A percentile compares a stretch with the other conserved stretches of the same genome.
These are phyloP conservation scores for Coemansia nantahalensis DNA, from an alignment of 192 early-diverging fungal species.

Conservation along the genomic window DNA sequence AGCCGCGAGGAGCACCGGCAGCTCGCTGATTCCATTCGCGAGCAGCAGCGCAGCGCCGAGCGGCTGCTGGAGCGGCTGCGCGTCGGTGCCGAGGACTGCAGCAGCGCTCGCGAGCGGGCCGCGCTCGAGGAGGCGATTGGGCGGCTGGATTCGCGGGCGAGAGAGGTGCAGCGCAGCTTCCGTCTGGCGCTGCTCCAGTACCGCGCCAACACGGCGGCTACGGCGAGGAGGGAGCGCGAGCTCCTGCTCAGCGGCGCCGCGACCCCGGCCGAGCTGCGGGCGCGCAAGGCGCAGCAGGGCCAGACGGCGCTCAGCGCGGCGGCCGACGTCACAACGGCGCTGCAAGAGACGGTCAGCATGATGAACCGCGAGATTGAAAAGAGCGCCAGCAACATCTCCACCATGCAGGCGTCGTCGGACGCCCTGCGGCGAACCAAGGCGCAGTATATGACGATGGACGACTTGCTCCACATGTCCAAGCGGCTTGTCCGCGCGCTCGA, in stretches of 20 bases:
- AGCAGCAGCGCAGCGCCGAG: slow-evolving; percentile 39
- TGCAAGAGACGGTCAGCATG: slow-evolving; percentile 51
- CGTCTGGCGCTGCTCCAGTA: slow-evolving; percentile 33
- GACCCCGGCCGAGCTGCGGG: slow-evolving; percentile 45
- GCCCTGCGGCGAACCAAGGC: slow-evolving; percentile 23
- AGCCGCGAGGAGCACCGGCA: slow-evolving; percentile 31
- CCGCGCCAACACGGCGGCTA: slow-evolving; percentile 12
- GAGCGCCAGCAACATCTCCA: slow-evolving; percentile 36
- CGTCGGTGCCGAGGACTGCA: slow-evolving; percentile 4
- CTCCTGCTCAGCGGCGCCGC: slow-evolving; percentile 38
- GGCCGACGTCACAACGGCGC: slow-evolving; percentile 41
- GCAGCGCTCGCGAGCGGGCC: not conserved
- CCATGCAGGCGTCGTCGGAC: slow-evolving; percentile 39
- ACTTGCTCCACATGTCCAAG: slow-evolving; percentile 34
- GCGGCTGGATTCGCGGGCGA: slow-evolving; percentile 1
- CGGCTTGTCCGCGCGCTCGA: slow-evolving; percentile 35
- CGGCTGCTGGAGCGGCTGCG: slow-evolving; percentile 24
- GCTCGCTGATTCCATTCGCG: slow-evolving; percentile 41
- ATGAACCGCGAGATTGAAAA: slow-evolving; percentile 53
- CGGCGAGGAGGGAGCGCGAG: slow-evolving; percentile 31
- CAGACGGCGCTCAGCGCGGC: slow-evolving; percentile 33
- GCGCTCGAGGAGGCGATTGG: not conserved
- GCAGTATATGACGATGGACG: slow-evolving; percentile 34
- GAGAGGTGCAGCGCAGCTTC: slow-evolving; percentile 23
- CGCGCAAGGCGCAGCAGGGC: slow-evolving; percentile 33